Evolutionary conservation across 2,329 filamentous ascomycete genomes (phyloP).

Genomic region (Talaromyces sp.): DNA sequence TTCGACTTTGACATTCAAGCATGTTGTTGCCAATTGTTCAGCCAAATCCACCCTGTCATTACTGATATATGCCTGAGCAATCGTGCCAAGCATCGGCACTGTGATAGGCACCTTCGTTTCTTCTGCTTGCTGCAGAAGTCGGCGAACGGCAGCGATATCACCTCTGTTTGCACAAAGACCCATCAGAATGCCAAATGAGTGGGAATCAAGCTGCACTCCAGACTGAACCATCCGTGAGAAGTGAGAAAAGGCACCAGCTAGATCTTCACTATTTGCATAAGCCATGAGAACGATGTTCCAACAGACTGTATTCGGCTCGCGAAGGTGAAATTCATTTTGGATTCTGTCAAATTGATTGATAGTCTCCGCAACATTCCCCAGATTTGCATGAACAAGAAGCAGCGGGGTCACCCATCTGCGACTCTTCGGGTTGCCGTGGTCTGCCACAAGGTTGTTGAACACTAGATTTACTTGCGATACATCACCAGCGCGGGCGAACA

Average conservation of each 20-base stretch:
- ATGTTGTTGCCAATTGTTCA: constrained; percentile 60
- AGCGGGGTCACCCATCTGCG: constrained; percentile 54
- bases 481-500: constrained; percentile 53
- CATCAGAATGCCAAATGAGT: constrained; percentile 75
- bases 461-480: constrained; percentile 46
- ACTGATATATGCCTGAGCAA: constrained; percentile 70
- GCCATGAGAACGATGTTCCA: constrained; percentile 81
- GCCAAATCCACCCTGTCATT: constrained; percentile 60
- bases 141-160: constrained; percentile 69
- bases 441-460: constrained; percentile 46
- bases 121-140: constrained; percentile 66
- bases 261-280: constrained; percentile 66
- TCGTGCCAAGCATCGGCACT: constrained; percentile 61
- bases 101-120: constrained; percentile 54
- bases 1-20: constrained; percentile 54
- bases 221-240: constrained; percentile 63
- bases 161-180: constrained; percentile 70
- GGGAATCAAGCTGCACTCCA: constrained; percentile 58
- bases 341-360: constrained; percentile 67
- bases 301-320: constrained; percentile 59
- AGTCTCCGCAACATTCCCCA: constrained; percentile 65
- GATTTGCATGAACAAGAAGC: constrained; percentile 70
- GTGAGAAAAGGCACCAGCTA: constrained; percentile 64
- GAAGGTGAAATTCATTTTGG: constrained; percentile 55
- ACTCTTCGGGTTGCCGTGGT: constrained; percentile 39